These are phyloP conservation scores for Taphrina communis DNA, from an alignment of 1,139 yeast genomes.

Conservation along the genomic window DNA sequence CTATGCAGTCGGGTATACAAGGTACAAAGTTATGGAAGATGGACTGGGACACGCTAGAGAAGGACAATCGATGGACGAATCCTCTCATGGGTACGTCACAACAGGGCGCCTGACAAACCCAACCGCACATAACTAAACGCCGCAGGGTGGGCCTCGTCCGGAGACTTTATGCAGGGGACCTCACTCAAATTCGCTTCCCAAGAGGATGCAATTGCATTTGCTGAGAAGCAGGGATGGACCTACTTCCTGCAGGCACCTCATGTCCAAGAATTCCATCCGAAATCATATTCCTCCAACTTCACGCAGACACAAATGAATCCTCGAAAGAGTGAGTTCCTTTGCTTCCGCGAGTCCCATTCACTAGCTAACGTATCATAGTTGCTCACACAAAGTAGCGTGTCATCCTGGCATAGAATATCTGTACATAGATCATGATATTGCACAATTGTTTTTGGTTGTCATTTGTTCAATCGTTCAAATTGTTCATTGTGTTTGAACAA, in stretches of 20 bases:
- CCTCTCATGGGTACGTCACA: constrained; percentile 61
- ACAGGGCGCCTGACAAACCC: not conserved
- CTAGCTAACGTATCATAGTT: not conserved
- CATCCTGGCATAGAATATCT: not conserved
- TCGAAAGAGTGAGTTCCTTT: constrained; percentile 16
- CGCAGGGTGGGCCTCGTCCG: constrained; percentile 74
- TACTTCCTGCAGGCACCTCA: constrained; percentile 84
- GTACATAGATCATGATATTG: constrained; percentile 12
- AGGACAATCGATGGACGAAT: constrained; percentile 87
- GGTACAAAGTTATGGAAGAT: constrained; percentile 66
- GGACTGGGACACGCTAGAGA: constrained; percentile 82
- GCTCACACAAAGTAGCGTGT: constrained; percentile 32
- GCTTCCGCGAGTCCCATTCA: not conserved
- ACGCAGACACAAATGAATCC: constrained; percentile 39
- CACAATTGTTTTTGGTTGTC: not conserved
- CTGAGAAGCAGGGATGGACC: constrained; percentile 86
- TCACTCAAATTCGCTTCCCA: constrained; percentile 73
- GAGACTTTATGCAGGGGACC: constrained; percentile 89
- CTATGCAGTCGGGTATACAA: constrained; percentile 73
- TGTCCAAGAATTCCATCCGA: constrained; percentile 71
- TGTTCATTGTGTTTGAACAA: too few relatives aligned
- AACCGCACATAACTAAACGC: not conserved
- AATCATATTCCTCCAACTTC: constrained; percentile 70
- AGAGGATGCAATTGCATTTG: constrained; percentile 80
- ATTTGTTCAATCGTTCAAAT: not conserved